These are phyloP conservation scores for Nigrospora sphaerica DNA, from an alignment of 2,329 filamentous ascomycete genomes.

Conservation along the genomic window DNA sequence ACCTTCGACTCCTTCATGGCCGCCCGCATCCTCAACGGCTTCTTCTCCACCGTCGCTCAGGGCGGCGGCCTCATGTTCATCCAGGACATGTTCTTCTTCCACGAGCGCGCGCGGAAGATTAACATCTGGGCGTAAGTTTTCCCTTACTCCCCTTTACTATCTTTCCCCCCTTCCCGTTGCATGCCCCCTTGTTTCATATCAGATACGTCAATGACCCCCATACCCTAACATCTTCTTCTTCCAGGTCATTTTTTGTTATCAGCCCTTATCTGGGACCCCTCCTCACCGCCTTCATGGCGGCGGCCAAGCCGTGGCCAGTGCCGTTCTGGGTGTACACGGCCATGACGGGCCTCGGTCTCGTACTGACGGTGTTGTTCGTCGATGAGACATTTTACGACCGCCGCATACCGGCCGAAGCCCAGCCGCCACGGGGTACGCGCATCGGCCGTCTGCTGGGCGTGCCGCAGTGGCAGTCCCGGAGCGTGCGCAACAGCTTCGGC, in stretches of 20 bases:
- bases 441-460: constrained; percentile 20
- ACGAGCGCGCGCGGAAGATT: constrained; percentile 44
- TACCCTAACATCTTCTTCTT: too few species aligned
- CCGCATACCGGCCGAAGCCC: constrained; percentile 24
- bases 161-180: background rate
- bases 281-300: constrained; percentile 40
- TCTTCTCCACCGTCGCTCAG: constrained; percentile 38
- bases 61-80: constrained; percentile 43
- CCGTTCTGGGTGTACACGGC: constrained; percentile 41
- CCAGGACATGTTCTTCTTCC: constrained; percentile 55
- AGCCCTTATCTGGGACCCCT: constrained; percentile 38
- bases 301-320: constrained; percentile 34
- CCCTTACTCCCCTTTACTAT: too few species aligned
- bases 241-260: constrained; percentile 28
- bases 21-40: constrained; percentile 38
- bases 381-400: constrained; percentile 45
- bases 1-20: constrained; percentile 40
- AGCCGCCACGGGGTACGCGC: constrained; percentile 24
- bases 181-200: background rate
- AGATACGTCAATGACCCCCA: too few species aligned
- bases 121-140: constrained; percentile 35
- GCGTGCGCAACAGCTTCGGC: constrained; percentile 29
- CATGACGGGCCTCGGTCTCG: constrained; percentile 27
- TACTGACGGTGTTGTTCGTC: constrained; percentile 31
- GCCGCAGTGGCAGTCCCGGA: constrained; percentile 25